Evolutionary conservation across 2,329 filamentous ascomycete genomes (phyloP).

Genomic region (Hypomyces perniciosus): DNA sequence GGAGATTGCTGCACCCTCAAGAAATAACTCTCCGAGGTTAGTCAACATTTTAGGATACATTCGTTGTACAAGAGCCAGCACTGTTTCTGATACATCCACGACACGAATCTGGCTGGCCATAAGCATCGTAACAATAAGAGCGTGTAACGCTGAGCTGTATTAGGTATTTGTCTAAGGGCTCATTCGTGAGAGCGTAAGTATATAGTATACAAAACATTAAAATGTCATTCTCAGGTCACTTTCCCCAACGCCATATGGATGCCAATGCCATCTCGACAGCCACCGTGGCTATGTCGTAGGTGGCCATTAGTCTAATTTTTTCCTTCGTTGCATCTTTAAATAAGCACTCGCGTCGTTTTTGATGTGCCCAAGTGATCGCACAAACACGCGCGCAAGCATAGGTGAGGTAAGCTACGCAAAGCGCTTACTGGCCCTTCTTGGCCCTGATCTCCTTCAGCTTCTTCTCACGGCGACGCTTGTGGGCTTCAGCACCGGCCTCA

Average conservation of each 20-base stretch:
- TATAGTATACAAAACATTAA: conserved; percentile 9
- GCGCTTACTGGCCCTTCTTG: conserved; percentile 59
- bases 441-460: conserved; percentile 59
- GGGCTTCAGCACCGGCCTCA: conserved; percentile 82
- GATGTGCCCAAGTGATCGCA: neutral
- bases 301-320: conserved; percentile 11
- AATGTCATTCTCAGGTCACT: conserved; percentile 10
- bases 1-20: conserved; percentile 52
- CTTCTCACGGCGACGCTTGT: conserved; percentile 74
- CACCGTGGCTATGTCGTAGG: conserved; percentile 8
- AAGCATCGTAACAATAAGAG: conserved; percentile 14
- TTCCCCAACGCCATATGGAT: conserved; percentile 12
- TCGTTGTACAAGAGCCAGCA: too few species aligned
- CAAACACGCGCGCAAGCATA: neutral
- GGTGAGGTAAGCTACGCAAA: neutral
- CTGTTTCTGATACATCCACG: neutral
- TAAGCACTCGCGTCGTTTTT: neutral
- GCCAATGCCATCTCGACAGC: conserved; percentile 10
- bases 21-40: conserved; percentile 10
- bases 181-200: conserved; percentile 13
- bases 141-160: conserved; percentile 27
- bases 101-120: conserved; percentile 44
- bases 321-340: conserved; percentile 2
- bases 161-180: conserved; percentile 27
- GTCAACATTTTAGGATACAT: too few species aligned